Conservation (phyloP, 2,329 filamentous ascomycete species). For the Dactylonectria estremocensis region DNA sequence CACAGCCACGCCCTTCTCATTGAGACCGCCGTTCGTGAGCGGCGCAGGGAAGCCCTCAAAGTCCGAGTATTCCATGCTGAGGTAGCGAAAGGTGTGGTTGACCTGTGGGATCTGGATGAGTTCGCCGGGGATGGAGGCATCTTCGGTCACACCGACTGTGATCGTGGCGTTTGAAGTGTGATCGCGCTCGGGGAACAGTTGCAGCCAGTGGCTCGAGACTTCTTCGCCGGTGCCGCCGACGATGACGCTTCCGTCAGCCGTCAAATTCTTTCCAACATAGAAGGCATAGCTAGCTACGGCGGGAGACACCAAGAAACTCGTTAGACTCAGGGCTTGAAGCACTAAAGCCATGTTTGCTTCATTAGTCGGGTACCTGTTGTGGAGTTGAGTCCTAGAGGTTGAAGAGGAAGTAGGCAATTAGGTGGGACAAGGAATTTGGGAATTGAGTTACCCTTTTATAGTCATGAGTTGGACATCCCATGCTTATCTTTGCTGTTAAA, state of each 20-base stretch:
- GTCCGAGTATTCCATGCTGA: conserved; percentile 47
- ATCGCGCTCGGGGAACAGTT: conserved; percentile 60
- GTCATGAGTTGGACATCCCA: not conserved
- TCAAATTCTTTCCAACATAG: conserved; percentile 63
- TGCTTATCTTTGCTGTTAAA: not conserved
- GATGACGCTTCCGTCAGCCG: conserved; percentile 58
- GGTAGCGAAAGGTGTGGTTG: conserved; percentile 42
- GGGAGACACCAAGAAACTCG: conserved; percentile 31
- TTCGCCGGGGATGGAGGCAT: conserved; percentile 39
- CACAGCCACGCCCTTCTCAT: conserved; percentile 43
- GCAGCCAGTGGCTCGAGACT: conserved; percentile 63
- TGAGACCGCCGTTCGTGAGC: conserved; percentile 40
- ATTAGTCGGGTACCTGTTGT: not conserved
- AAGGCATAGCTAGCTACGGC: conserved; percentile 59
- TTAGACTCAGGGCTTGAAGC: conserved; percentile 10
- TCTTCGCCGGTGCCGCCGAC: conserved; percentile 64
- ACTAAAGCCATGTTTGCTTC: not conserved
- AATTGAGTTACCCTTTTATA: too few species aligned
- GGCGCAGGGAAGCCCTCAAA: conserved; percentile 44
- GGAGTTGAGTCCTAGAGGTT: not conserved
- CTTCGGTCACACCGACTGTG: conserved; percentile 42
- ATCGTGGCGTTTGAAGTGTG: conserved; percentile 59
- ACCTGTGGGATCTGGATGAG: conserved; percentile 43
- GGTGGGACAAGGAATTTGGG: too few species aligned
- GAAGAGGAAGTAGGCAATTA: not conserved